Evolutionary conservation across 1,284 basidiomycete species (phyloP).

Genomic region (Trametes pubescens): DNA sequence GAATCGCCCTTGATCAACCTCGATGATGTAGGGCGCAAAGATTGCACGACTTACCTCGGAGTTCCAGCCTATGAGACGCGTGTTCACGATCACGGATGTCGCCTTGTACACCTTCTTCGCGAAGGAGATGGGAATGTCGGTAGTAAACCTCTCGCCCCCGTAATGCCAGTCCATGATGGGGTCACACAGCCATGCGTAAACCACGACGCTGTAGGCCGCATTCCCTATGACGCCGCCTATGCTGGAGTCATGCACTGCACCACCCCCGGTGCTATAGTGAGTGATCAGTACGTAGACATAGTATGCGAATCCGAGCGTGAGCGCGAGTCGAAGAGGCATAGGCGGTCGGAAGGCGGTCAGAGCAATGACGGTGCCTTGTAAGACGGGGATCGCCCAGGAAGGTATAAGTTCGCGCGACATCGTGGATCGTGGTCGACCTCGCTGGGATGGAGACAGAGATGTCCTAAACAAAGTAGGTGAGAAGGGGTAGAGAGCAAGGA

Average conservation of each 20-base stretch:
- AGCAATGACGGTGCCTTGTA: not conserved
- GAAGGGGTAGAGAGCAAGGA: too few species aligned
- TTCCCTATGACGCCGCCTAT: not conserved
- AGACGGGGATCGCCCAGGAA: not conserved
- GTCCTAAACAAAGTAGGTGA: too few species aligned
- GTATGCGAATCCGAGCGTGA: not conserved
- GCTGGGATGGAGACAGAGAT: too few species aligned
- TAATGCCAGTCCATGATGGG: slow-evolving; percentile 19
- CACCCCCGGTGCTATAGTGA: not conserved
- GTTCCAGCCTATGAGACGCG: slow-evolving; percentile 9
- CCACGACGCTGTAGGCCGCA: not conserved
- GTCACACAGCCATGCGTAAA: slow-evolving; percentile 13
- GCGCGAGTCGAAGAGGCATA: not conserved
- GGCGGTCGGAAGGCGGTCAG: not conserved
- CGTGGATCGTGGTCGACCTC: too few species aligned
- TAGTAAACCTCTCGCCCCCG: slow-evolving; percentile 1
- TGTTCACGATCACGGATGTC: not conserved
- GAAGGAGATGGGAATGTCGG: not conserved
- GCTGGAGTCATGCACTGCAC: not conserved
- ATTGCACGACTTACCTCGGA: not conserved
- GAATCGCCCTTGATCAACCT: not conserved
- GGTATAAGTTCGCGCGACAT: not conserved
- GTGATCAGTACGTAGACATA: not conserved
- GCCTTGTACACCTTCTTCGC: not conserved
- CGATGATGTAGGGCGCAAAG: not conserved